Evolutionary conservation across 2,329 filamentous ascomycete genomes (phyloP), one percentile per base, ranked within the genome.

Genomic region (Byssothecium circinans): DNA sequence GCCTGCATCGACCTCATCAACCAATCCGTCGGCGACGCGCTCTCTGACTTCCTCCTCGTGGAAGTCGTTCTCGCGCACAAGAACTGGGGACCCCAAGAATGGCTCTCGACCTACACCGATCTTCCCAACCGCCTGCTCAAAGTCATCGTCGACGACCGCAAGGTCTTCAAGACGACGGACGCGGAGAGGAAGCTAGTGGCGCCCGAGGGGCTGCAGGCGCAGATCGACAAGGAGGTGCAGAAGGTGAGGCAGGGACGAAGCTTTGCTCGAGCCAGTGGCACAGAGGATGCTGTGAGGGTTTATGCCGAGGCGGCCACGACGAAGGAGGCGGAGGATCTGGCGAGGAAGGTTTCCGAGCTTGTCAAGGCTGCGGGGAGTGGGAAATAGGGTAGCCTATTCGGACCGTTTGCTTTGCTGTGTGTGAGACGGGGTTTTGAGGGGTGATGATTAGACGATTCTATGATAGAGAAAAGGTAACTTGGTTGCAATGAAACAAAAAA

Each of bases 11-110:
- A 96, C 61, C 81, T 99, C 54, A 95, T 99, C 78, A 99, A 99
- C 79, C 94, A 99, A 77, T 94, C 94, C 1, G 92, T 97, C 38
- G 94, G 94, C 43, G 94, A 99, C 68, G 94, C 94, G 38, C 82
- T 99, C 47, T 96, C 91, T 1, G 94, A 99, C 74, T 88, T 96
- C 81, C 83, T 99, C 37, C 85, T 99, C 65, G 91, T 97, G 32
- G 94, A 99, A 74, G 89, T 92, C 27, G 94, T 97, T 58, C 85
- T 99, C 33, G 91, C 94, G 6, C 91, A 97, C 81, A 97, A 96
- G 78, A 81, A 80, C 58, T 99, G 91, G 91, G 85, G 83, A 20
- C 85, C 91, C 37, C 86, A 86, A 68, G 90, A 97, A 70, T 99
- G 94, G 94, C 85, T 91, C 53, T 83, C 84, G 56, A 96, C 91